Evolutionary conservation across 2,329 filamentous ascomycete species (phyloP).

Genomic region (Penicillium sp.): DNA sequence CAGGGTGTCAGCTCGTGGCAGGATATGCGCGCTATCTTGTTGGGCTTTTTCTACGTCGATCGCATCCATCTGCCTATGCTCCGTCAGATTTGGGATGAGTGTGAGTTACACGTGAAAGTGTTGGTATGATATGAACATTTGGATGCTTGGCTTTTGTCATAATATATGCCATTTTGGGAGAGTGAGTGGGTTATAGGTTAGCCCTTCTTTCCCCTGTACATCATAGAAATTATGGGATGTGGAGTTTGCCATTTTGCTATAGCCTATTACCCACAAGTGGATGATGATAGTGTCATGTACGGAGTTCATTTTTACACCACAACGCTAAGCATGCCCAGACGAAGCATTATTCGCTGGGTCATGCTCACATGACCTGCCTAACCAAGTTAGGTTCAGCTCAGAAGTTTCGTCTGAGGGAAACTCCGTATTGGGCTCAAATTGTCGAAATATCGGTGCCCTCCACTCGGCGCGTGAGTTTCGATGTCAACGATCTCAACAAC

Average conservation of each 20-base stretch:
- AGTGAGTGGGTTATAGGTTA: not conserved
- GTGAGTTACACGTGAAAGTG: conserved; percentile 20
- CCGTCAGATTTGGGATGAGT: conserved; percentile 34
- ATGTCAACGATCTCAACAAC: too few relatives aligned
- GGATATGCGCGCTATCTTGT: conserved; percentile 30
- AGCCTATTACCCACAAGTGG: not conserved
- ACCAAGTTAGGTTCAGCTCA: too few relatives aligned
- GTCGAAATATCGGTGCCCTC: too few relatives aligned
- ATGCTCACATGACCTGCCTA: too few relatives aligned
- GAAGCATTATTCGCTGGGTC: too few relatives aligned
- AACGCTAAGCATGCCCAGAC: too few relatives aligned
- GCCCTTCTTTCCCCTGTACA: not conserved
- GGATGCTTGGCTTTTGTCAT: not conserved
- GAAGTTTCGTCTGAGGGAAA: too few relatives aligned
- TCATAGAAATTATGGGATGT: not conserved
- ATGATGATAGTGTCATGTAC: not conserved
- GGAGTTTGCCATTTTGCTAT: not conserved
- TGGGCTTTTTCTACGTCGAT: conserved; percentile 38
- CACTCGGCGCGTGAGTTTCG: too few relatives aligned
- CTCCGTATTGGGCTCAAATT: too few relatives aligned
- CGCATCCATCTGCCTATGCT: conserved; percentile 32
- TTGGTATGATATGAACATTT: conserved; percentile 11
- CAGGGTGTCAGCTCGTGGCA: conserved; percentile 35
- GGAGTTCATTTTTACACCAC: too few relatives aligned
- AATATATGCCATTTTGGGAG: not conserved